Evolutionary conservation across 495 filamentous ascomycete species (phyloP).

Genomic region (Physcia stellaris): DNA sequence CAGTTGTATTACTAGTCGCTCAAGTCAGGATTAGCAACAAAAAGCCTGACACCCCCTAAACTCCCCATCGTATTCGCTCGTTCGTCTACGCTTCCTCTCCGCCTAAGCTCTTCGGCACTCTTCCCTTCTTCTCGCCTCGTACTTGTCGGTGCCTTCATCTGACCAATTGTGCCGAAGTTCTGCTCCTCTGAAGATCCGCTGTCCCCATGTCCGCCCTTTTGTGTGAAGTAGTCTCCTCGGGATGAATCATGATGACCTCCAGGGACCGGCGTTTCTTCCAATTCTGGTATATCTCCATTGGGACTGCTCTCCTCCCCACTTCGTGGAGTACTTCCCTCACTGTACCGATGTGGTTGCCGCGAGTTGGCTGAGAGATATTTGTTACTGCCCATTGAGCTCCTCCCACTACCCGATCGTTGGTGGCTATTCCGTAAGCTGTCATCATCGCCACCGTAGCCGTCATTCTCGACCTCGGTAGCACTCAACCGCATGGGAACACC

Average conservation of each 20-base stretch:
- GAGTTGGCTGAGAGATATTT: conserved; percentile 42
- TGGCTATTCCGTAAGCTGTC: conserved; percentile 47
- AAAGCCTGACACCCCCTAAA: conserved; percentile 66
- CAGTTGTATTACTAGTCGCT: conserved; percentile 48
- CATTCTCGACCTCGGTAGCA: conserved; percentile 87
- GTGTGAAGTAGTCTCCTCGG: conserved; percentile 30
- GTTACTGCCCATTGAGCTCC: conserved; percentile 62
- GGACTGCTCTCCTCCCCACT: conserved; percentile 19
- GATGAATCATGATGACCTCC: conserved; percentile 24
- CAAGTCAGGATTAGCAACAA: conserved; percentile 86
- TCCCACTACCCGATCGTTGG: conserved; percentile 61
- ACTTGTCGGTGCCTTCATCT: conserved; percentile 34
- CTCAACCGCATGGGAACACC: conserved; percentile 82
- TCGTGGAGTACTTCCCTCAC: conserved; percentile 59
- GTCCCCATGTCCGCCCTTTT: conserved; percentile 20
- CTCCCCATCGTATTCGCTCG: conserved; percentile 53
- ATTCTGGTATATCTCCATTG: conserved; percentile 35
- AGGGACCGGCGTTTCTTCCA: conserved; percentile 38
- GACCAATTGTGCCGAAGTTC: conserved; percentile 39
- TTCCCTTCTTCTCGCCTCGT: conserved; percentile 46
- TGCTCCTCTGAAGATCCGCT: conserved; percentile 30
- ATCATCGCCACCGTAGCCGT: conserved; percentile 63
- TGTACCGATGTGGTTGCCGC: conserved; percentile 38
- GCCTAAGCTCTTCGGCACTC: conserved; percentile 59
- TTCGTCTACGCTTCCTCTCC: conserved; percentile 90